A percentile compares a stretch with the other conserved stretches of the same genome.
phyloP scores from a whole-genome alignment of 345 rosid species.

The Pistacia vera region DNA sequence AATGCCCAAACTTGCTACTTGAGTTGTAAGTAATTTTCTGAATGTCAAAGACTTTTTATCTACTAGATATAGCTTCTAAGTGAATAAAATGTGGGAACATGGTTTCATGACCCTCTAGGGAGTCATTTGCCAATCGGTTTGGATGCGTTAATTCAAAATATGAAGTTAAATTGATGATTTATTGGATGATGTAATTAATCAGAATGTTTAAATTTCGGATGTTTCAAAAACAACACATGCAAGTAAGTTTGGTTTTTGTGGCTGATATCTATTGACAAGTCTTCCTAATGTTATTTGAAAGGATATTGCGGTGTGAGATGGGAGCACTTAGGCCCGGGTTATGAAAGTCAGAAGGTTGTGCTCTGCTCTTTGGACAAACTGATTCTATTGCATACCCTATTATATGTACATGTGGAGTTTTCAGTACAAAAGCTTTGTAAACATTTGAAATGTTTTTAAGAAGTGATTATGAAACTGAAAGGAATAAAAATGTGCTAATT shows the following conservation, averaged over 20 bases:
- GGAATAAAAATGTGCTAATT: constrained; percentile 7
- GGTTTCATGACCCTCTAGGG: constrained; percentile 6
- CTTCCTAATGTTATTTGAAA: not conserved
- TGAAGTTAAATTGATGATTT: not conserved
- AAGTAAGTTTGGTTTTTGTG: not conserved
- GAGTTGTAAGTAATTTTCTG: constrained; percentile 16
- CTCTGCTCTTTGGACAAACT: constrained; percentile 11
- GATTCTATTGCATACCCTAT: constrained; percentile 12
- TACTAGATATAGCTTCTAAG: not conserved
- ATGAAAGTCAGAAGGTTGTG: constrained; percentile 12
- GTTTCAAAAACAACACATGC: not conserved
- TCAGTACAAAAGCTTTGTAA: constrained; percentile 17
- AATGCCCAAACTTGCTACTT: constrained; percentile 7
- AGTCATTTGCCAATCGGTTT: not conserved
- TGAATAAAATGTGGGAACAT: not conserved
- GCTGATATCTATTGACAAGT: constrained; percentile 9
- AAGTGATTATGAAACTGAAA: constrained; percentile 12
- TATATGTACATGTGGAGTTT: constrained; percentile 21
- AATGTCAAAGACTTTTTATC: not conserved
- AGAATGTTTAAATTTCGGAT: not conserved
- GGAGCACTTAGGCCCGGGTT: not conserved
- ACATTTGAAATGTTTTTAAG: constrained; percentile 13
- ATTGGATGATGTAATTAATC: constrained; percentile 9
- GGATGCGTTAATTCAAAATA: not conserved
- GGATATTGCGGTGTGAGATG: not conserved